Evolutionary conservation across 106 monocot genomes (phyloP).

Genomic region (Hemerocallis citrina): DNA sequence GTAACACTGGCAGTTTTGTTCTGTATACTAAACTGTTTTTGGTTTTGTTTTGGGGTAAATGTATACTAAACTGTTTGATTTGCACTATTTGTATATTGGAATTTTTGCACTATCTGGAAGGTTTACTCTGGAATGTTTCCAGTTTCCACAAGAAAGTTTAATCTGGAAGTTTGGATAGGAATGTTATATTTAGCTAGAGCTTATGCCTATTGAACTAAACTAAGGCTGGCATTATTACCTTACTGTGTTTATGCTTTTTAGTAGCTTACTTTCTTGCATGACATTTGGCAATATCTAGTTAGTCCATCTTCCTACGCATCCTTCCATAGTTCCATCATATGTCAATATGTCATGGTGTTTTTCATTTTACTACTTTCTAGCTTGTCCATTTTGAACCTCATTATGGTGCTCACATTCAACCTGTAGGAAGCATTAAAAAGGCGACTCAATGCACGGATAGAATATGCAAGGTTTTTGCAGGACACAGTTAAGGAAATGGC

Average conservation of each 20-base stretch:
- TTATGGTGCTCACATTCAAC: background rate
- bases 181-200: too few relatives aligned
- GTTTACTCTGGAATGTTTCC: too few relatives aligned
- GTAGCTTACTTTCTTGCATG: background rate
- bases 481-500: constrained; percentile 96
- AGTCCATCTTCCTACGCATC: too few relatives aligned
- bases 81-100: background rate
- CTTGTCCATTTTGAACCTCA: too few relatives aligned
- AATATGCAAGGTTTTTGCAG: constrained; percentile 95
- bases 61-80: background rate
- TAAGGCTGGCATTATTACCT: too few relatives aligned
- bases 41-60: too few relatives aligned
- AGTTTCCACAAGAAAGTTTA: too few relatives aligned
- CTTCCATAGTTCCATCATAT: background rate
- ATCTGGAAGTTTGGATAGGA: background rate
- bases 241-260: background rate
- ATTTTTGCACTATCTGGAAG: background rate
- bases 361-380: background rate
- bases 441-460: constrained; percentile 82
- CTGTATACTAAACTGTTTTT: too few relatives aligned
- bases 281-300: background rate
- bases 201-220: background rate
- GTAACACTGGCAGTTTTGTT: background rate
- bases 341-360: background rate
- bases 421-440: constrained; percentile 79